phyloP scores from a whole-genome alignment of 768 basidiomycete genomes.

The Psilocybe azurescens region DNA sequence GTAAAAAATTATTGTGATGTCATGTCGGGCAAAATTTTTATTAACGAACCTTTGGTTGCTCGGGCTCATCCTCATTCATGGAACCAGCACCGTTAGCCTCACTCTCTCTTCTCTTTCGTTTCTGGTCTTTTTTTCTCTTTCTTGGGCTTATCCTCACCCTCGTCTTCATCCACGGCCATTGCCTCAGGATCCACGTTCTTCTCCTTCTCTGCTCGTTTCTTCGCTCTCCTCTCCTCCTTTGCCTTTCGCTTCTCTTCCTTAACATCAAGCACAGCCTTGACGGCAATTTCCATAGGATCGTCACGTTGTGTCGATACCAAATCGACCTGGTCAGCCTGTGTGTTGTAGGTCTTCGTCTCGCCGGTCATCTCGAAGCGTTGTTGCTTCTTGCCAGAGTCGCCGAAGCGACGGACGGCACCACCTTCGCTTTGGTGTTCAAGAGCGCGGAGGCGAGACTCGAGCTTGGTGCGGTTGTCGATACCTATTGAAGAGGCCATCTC shows the following conservation, averaged over 20 bases:
- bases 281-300: slow-evolving; percentile 74
- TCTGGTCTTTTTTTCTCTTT: slow-evolving; percentile 43
- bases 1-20: slow-evolving; percentile 8
- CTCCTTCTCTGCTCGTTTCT: slow-evolving; percentile 63
- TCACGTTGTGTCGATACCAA: slow-evolving; percentile 86
- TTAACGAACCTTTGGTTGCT: slow-evolving; percentile 43
- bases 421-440: slow-evolving; percentile 85
- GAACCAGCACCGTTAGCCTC: slow-evolving; percentile 22
- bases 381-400: slow-evolving; percentile 66
- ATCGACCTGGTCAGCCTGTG: slow-evolving; percentile 81
- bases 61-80: slow-evolving; percentile 38
- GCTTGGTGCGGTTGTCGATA: slow-evolving; percentile 91
- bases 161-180: slow-evolving; percentile 50
- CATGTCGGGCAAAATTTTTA: slow-evolving; percentile 16
- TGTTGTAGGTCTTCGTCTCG: slow-evolving; percentile 84
- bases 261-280: slow-evolving; percentile 78
- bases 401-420: slow-evolving; percentile 70
- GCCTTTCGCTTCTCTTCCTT: slow-evolving; percentile 86
- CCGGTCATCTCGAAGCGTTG: slow-evolving; percentile 82
- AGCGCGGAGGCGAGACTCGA: slow-evolving; percentile 90
- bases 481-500: slow-evolving; percentile 85
- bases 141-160: slow-evolving; percentile 18
- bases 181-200: slow-evolving; percentile 37
- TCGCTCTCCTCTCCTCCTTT: slow-evolving; percentile 80
- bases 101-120: slow-evolving; percentile 54